Evolutionary conservation across 345 rosid genomes (phyloP), one percentile per base, ranked within the genome.

Genomic region (Eucalyptus rudis): DNA sequence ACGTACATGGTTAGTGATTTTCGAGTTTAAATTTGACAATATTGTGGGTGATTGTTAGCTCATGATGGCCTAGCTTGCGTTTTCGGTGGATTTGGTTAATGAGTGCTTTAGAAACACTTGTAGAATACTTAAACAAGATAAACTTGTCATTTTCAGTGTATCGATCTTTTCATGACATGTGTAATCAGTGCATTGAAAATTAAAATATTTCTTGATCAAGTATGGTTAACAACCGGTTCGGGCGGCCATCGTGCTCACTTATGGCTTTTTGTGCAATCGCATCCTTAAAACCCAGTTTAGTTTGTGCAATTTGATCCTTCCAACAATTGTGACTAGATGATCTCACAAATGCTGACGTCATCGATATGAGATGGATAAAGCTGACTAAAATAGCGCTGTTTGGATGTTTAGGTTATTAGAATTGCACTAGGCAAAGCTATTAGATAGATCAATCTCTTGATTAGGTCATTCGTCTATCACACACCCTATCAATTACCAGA

Each of bases 231-330:
- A 36, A 19, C 12, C 5, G 3, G 22, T 36, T 31, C 0, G 6
- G 10, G 20, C 6, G 0, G 16, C 45, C 14, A 0, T 10, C 5
- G 1, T 36, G 45, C 45, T 71, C 6, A 4, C 15, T 19, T 36
- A 36, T 36, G 13, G 22, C 43, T 66, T 31, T 66, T 43, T 31
- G 22, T 31, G 80, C 4, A 33, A 3, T 33, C 4, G 2, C 10
- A 33, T 33, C 43, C 24, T 8, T 68, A 68, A 68, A 68, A 15
- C 20, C 9, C 22, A 33, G 22, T 33, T 68, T 68, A 68, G 80
- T 33, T 36, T 36, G 25, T 76, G 2, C 83, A 36, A 76, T 76
- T 76, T 76, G 8, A 36, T 76, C 47, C 27, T 76, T 76, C 14
- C 27, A 76, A 44, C 83, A 76, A 40, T 36, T 76, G 83, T 19